phyloP scores from a whole-genome alignment of 106 monocot species.

The Apostasia shenzhenica region DNA sequence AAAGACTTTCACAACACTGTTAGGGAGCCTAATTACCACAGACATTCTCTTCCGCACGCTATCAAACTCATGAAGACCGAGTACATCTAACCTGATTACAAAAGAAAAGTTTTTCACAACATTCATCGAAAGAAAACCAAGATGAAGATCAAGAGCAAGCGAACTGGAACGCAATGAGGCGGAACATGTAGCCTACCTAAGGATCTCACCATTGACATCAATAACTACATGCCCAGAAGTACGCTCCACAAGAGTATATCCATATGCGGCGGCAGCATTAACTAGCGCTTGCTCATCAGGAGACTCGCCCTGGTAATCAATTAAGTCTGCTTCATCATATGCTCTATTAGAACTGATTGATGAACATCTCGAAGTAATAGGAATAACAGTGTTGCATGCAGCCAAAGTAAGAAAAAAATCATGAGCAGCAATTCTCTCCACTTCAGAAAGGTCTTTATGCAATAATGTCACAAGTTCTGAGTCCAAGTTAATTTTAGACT shows the following conservation, averaged over 20 bases:
- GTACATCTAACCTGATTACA: conserved; percentile 84
- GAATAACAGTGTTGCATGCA: conserved; percentile 97
- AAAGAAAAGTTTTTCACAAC: conserved; percentile 8
- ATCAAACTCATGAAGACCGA: conserved; percentile 98
- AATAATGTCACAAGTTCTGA: conserved; percentile 53
- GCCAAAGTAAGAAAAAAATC: conserved; percentile 95
- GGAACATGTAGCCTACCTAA: conserved; percentile 42
- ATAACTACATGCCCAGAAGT: conserved; percentile 94
- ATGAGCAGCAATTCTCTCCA: conserved; percentile 74
- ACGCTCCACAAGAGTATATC: conserved; percentile 88
- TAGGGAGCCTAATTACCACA: conserved; percentile 86
- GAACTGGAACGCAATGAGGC: no score
- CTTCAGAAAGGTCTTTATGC: conserved; percentile 36
- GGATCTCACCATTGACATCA: conserved; percentile 74
- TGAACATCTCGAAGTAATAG: conserved; percentile 32
- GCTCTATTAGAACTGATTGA: conserved; percentile 26
- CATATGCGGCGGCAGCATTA: conserved; percentile 81
- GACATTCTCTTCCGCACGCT: conserved; percentile 99
- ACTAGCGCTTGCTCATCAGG: conserved; percentile 99
- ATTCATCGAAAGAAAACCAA: background rate
- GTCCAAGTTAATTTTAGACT: conserved; percentile 59
- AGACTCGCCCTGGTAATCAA: conserved; percentile 95
- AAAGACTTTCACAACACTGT: conserved; percentile 77
- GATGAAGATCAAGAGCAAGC: background rate
- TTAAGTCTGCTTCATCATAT: conserved; percentile 40